Conservation (phyloP, 257 asterid species). For the Eustoma russellianum region DNA sequence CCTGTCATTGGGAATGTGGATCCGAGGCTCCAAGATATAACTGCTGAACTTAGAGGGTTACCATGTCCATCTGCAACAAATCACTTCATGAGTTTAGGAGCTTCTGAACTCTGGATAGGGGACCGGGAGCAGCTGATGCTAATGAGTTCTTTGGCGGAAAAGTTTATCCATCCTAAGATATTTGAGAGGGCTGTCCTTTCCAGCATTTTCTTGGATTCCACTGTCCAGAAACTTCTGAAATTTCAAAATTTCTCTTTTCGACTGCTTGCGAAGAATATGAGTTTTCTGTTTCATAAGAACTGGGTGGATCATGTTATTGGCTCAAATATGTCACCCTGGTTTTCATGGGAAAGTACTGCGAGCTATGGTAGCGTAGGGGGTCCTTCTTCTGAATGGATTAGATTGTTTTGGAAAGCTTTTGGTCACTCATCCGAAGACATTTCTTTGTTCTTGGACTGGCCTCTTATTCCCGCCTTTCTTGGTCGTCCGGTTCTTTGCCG, state of each 20-base stretch:
- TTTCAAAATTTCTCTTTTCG: slow-evolving; percentile 60
- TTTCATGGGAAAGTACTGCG: slow-evolving; percentile 73
- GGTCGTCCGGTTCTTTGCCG: slow-evolving; percentile 93
- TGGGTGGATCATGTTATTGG: slow-evolving; percentile 67
- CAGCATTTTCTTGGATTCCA: slow-evolving; percentile 48
- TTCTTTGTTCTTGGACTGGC: slow-evolving; percentile 89
- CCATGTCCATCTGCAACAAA: slow-evolving; percentile 84
- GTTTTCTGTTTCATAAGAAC: slow-evolving; percentile 58
- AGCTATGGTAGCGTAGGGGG: slow-evolving; percentile 55
- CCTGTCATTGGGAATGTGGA: slow-evolving; percentile 42
- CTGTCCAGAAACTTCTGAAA: slow-evolving; percentile 54
- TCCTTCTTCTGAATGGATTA: slow-evolving; percentile 86
- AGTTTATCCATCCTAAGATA: slow-evolving; percentile 77
- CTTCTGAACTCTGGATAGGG: slow-evolving; percentile 74
- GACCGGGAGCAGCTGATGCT: slow-evolving; percentile 65
- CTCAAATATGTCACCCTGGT: slow-evolving; percentile 81
- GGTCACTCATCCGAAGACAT: slow-evolving; percentile 56
- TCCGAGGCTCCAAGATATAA: slow-evolving; percentile 34
- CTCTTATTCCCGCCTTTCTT: slow-evolving; percentile 91
- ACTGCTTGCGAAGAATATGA: slow-evolving; percentile 70
- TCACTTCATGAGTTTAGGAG: slow-evolving; percentile 55
- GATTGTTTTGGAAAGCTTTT: slow-evolving; percentile 76
- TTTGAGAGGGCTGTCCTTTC: slow-evolving; percentile 64
- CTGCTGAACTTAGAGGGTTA: slow-evolving; percentile 70
- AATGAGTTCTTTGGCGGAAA: slow-evolving; percentile 57